These are phyloP conservation scores for Curvularia hawaiiensis DNA, from an alignment of 2,329 filamentous ascomycete species.

Conservation along the genomic window DNA sequence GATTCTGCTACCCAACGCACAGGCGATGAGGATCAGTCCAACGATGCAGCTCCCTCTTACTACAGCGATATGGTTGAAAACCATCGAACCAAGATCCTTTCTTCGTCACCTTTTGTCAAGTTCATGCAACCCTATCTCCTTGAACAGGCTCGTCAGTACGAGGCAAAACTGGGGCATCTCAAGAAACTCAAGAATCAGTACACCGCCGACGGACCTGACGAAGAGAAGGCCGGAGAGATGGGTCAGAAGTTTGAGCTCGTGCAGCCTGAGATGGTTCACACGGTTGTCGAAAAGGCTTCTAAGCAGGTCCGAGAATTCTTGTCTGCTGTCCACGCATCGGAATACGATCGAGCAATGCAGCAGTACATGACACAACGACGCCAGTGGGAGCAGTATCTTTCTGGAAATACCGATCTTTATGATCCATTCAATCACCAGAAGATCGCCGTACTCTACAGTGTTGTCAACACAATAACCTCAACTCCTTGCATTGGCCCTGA, in stretches of 20 bases:
- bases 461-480: conserved; percentile 91
- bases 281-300: conserved; percentile 77
- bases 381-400: conserved; percentile 95
- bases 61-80: conserved; percentile 96
- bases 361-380: conserved; percentile 93
- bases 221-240: conserved; percentile 37
- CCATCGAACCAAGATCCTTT: conserved; percentile 90
- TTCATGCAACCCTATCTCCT: conserved; percentile 93
- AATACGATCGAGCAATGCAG: conserved; percentile 93
- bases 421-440: conserved; percentile 96
- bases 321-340: conserved; percentile 92
- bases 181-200: conserved; percentile 81
- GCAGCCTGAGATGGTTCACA: conserved; percentile 92
- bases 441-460: conserved; percentile 91
- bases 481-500: conserved; percentile 92
- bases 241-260: conserved; percentile 85
- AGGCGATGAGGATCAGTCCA: conserved; percentile 55
- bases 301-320: conserved; percentile 90
- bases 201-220: conserved; percentile 41
- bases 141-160: conserved; percentile 89
- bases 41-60: conserved; percentile 85
- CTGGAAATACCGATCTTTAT: conserved; percentile 86
- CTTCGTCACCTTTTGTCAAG: conserved; percentile 93
- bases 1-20: conserved; percentile 3
- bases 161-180: conserved; percentile 80